Percentiles rank a stretch among this genome's conserved stretches.
Evolutionary conservation across 345 rosid genomes (phyloP).

Genomic region (Abelmoschus esculentus): DNA sequence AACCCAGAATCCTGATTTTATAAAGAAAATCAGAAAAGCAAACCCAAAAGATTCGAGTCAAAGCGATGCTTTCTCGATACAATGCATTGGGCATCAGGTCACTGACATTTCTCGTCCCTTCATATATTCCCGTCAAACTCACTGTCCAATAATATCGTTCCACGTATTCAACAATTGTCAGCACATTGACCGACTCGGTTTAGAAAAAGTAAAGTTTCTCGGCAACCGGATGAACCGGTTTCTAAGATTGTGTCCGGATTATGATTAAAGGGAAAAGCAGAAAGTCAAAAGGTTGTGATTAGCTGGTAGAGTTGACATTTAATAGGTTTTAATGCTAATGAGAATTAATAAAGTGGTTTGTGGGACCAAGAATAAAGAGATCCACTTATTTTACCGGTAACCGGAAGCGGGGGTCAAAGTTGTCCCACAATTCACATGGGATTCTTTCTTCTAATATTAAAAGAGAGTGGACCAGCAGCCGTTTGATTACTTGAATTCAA

Average conservation of each 20-base stretch:
- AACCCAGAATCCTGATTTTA: neutral
- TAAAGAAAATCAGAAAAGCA: constrained; percentile 4
- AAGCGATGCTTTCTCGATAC: too few species aligned
- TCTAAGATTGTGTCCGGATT: constrained; percentile 21
- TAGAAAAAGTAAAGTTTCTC: constrained; percentile 16
- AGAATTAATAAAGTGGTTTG: constrained; percentile 16
- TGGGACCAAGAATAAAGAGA: constrained; percentile 7
- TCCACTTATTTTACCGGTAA: constrained; percentile 30
- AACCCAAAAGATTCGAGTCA: constrained; percentile 26
- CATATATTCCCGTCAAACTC: constrained; percentile 23
- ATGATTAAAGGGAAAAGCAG: neutral
- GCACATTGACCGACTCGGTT: constrained; percentile 29
- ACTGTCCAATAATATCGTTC: neutral
- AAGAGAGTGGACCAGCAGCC: too few species aligned
- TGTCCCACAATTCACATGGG: constrained; percentile 43
- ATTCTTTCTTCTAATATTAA: constrained; percentile 13
- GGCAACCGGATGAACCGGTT: constrained; percentile 14
- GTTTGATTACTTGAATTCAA: too few species aligned
- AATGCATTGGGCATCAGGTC: constrained; percentile 13
- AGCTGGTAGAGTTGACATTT: constrained; percentile 59
- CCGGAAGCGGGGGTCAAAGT: constrained; percentile 39
- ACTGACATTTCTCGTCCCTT: constrained; percentile 21
- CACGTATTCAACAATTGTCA: constrained; percentile 24
- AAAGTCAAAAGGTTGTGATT: constrained; percentile 34
- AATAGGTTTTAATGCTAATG: constrained; percentile 31